Evolutionary conservation across 148 eudicot species (phyloP).

Genomic region (Mesembryanthemum crystallinum): DNA sequence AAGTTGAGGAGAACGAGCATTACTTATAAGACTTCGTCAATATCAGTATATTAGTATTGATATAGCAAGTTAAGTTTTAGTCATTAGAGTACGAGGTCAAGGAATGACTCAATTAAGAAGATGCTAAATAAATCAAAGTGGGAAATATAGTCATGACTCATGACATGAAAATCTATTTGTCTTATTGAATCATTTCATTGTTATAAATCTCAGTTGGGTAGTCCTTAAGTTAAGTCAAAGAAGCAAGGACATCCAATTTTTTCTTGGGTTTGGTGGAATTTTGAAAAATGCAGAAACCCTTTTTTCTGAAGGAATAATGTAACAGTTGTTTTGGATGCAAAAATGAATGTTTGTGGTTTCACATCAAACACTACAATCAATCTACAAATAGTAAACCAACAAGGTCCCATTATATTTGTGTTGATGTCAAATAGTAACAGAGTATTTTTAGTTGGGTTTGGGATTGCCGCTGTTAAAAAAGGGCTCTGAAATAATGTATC

Average conservation of each 20-base stretch:
- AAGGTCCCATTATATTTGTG: too few species aligned
- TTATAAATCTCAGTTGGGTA: background rate
- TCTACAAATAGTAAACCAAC: too few species aligned
- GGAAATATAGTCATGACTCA: conserved; percentile 11
- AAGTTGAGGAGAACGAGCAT: too few species aligned
- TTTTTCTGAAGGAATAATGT: conserved; percentile 9
- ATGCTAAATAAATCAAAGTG: conserved; percentile 19
- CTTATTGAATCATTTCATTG: conserved; percentile 18
- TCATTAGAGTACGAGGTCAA: background rate
- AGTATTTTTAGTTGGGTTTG: too few species aligned
- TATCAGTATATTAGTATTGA: too few species aligned
- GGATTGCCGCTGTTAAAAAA: too few species aligned
- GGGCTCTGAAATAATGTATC: too few species aligned
- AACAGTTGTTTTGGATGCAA: background rate
- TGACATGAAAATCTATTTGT: conserved; percentile 13
- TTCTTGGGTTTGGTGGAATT: conserved; percentile 17
- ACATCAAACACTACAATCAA: too few species aligned
- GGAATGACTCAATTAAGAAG: background rate
- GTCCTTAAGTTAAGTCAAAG: background rate
- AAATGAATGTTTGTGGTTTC: conserved; percentile 11
- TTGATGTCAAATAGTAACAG: too few species aligned
- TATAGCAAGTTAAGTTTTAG: background rate
- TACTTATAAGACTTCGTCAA: too few species aligned
- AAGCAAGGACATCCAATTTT: conserved; percentile 13
- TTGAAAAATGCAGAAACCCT: background rate